Percentiles rank a stretch among this genome's conserved stretches.
Evolutionary conservation across 1,284 basidiomycete genomes (phyloP).

Genomic region (Malassezia arunalokei): DNA sequence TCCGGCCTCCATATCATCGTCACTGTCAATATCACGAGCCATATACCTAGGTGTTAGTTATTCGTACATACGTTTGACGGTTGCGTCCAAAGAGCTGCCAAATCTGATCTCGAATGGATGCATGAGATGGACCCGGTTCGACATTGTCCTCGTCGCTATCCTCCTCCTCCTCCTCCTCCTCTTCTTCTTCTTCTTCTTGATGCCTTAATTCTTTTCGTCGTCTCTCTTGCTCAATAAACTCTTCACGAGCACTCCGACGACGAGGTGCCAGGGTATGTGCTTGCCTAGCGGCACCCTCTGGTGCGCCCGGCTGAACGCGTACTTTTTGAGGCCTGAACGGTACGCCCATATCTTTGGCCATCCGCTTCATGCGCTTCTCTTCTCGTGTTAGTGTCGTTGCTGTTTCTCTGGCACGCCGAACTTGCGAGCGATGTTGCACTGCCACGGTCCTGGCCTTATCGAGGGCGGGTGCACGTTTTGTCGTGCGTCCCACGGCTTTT

Average conservation of each 20-base stretch:
- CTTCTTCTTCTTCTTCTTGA: not conserved
- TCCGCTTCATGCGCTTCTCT: conserved; percentile 14
- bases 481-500: not conserved
- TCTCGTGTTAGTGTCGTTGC: conserved; percentile 12
- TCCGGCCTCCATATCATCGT: conserved; percentile 44
- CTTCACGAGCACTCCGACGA: conserved; percentile 8
- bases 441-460: conserved; percentile 8
- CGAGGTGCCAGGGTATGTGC: not conserved
- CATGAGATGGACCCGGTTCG: conserved; percentile 1
- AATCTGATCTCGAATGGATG: conserved; percentile 27
- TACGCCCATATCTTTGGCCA: conserved; percentile 13
- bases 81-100: conserved; percentile 39
- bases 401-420: not conserved
- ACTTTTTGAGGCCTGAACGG: conserved; percentile 1
- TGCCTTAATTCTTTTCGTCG: not conserved
- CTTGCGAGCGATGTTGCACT: conserved; percentile 4
- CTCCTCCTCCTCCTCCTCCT: conserved; percentile 21
- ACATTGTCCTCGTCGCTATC: conserved; percentile 18
- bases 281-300: not conserved
- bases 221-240: conserved; percentile 6
- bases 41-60: conserved; percentile 17
- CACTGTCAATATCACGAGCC: conserved; percentile 28
- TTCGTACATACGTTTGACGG: conserved; percentile 17
- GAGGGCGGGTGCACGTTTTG: conserved; percentile 4
- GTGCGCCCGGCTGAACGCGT: not conserved